Percentiles rank a stretch among this genome's conserved stretches.
Evolutionary conservation across 2,329 filamentous ascomycete species (phyloP).

Genomic region (Aspergillus floridensis): DNA sequence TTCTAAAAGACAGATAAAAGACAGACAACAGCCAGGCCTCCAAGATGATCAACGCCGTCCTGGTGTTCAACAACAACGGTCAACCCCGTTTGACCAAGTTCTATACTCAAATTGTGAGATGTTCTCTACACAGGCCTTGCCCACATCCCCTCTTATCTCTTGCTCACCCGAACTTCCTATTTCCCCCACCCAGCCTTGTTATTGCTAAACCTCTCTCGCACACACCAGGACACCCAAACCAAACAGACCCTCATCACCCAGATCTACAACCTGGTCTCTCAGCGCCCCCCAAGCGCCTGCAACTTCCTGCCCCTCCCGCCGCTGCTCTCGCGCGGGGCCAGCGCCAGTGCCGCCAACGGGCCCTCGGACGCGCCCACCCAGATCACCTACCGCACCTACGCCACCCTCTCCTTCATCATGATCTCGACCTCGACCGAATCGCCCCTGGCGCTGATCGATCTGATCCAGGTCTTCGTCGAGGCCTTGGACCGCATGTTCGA

Average conservation of each 20-base stretch:
- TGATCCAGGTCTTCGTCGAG: slow-evolving; percentile 98
- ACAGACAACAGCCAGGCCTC: no score
- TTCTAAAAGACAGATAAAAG: background rate
- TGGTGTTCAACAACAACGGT: slow-evolving; percentile 98
- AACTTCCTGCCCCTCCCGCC: slow-evolving; percentile 88
- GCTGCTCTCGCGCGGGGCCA: slow-evolving; percentile 55
- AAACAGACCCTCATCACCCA: slow-evolving; percentile 96
- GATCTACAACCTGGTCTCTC: slow-evolving; percentile 93
- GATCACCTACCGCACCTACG: slow-evolving; percentile 97
- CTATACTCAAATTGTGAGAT: slow-evolving; percentile 84
- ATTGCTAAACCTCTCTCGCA: background rate
- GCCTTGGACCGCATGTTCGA: slow-evolving; percentile 92
- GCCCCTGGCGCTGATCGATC: slow-evolving; percentile 87
- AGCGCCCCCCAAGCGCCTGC: slow-evolving; percentile 86
- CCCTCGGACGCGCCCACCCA: slow-evolving; percentile 89
- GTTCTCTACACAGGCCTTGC: background rate
- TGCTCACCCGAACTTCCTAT: no score
- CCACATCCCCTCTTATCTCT: no score
- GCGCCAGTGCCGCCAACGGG: slow-evolving; percentile 49
- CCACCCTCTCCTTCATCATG: slow-evolving; percentile 96
- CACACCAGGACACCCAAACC: slow-evolving; percentile 83
- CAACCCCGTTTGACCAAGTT: slow-evolving; percentile 97
- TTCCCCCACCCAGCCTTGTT: no score
- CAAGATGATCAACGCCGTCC: slow-evolving; percentile 93
- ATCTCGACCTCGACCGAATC: slow-evolving; percentile 96